Percentiles rank a stretch among this genome's conserved stretches.
Conservation (phyloP, 1,284 basidiomycete genomes). For the Stereum hirsutum region DNA sequence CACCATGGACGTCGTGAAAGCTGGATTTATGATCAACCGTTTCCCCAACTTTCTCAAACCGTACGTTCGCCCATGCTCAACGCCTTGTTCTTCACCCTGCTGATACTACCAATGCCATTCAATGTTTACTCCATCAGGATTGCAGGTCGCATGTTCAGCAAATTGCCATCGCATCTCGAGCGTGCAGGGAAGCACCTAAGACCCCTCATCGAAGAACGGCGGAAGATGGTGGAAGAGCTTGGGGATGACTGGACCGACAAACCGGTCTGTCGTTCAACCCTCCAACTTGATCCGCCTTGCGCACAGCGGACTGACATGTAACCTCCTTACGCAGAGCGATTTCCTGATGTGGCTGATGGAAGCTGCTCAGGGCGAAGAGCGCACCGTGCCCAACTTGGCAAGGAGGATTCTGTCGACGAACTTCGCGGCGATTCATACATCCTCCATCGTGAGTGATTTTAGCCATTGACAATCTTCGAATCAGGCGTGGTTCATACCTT, state of each 20-base stretch:
- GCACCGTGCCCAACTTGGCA: constrained; percentile 20
- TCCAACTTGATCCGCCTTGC: not conserved
- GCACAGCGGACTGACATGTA: not conserved
- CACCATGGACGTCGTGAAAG: constrained; percentile 21
- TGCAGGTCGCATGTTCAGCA: constrained; percentile 16
- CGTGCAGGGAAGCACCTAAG: constrained; percentile 18
- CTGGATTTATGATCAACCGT: constrained; percentile 17
- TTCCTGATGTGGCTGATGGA: constrained; percentile 38
- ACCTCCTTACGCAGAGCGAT: constrained; percentile 24
- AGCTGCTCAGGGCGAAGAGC: constrained; percentile 21
- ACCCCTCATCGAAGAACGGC: constrained; percentile 28
- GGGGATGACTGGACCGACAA: constrained; percentile 25
- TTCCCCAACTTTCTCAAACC: constrained; percentile 29
- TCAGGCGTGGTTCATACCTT: not conserved
- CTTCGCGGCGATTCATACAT: constrained; percentile 31
- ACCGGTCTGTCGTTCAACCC: constrained; percentile 15
- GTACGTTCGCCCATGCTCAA: constrained; percentile 19
- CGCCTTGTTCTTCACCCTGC: too few species aligned
- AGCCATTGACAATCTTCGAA: constrained; percentile 20
- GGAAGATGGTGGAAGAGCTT: constrained; percentile 15
- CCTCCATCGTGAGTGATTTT: constrained; percentile 18
- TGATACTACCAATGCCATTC: too few species aligned
- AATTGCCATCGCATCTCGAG: constrained; percentile 9
- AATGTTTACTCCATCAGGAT: constrained; percentile 14
- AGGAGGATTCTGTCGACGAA: constrained; percentile 24